phyloP scores from a whole-genome alignment of 2,329 filamentous ascomycete genomes.

The Paraphaeosphaeria sporulosa region DNA sequence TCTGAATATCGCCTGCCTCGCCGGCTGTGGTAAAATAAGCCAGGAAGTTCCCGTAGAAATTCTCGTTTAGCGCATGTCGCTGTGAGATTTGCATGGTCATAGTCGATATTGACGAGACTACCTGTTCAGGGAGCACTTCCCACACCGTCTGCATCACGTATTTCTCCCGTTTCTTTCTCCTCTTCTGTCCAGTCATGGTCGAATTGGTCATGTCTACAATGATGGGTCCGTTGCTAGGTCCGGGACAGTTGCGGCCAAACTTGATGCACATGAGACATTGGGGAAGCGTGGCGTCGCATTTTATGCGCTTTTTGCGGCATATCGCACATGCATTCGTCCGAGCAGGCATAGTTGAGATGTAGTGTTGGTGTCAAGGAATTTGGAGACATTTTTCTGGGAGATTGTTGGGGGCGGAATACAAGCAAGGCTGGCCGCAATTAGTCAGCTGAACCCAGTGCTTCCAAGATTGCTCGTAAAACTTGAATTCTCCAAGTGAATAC shows the following conservation, averaged over 20 bases:
- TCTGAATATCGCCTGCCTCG: slow-evolving; percentile 33
- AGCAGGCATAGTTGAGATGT: slow-evolving; percentile 27
- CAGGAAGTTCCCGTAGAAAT: slow-evolving; percentile 40
- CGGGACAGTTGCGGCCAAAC: slow-evolving; percentile 33
- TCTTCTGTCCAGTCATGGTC: slow-evolving; percentile 22
- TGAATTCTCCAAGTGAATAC: background rate
- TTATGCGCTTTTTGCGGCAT: slow-evolving; percentile 44
- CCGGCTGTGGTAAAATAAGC: slow-evolving; percentile 35
- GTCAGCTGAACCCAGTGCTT: background rate
- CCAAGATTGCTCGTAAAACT: background rate
- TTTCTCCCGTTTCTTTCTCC: slow-evolving; percentile 13
- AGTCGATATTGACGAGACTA: slow-evolving; percentile 1
- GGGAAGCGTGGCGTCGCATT: slow-evolving; percentile 41
- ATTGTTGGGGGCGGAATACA: background rate
- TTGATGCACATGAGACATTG: slow-evolving; percentile 41
- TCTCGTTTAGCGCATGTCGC: slow-evolving; percentile 25
- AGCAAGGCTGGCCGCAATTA: background rate
- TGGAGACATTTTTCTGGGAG: background rate
- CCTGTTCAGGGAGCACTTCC: slow-evolving; percentile 5
- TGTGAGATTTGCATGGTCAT: slow-evolving; percentile 25
- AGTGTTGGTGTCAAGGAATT: background rate
- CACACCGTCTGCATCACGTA: background rate
- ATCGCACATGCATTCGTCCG: slow-evolving; percentile 36
- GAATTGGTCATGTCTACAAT: slow-evolving; percentile 41
- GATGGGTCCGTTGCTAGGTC: slow-evolving; percentile 34